phyloP scores from a whole-genome alignment of 352 stramenopile species.

The Phytopythium cucurbitacearum region DNA sequence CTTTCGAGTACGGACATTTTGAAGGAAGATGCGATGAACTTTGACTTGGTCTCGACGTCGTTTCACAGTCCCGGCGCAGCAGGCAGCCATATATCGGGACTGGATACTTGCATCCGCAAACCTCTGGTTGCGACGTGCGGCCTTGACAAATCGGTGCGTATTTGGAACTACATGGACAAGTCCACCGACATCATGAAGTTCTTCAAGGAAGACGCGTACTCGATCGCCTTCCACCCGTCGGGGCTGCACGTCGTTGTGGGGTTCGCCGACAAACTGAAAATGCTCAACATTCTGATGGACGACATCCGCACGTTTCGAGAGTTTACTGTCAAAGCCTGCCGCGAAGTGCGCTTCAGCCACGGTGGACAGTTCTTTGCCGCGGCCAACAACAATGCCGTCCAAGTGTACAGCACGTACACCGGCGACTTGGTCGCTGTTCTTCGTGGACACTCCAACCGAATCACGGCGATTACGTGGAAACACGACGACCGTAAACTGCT shows the following conservation, averaged over 20 bases:
- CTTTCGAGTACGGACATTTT: constrained; percentile 90
- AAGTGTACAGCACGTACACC: constrained; percentile 81
- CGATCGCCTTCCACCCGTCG: constrained; percentile 89
- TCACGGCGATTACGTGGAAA: constrained; percentile 80
- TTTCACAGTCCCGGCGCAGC: constrained; percentile 78
- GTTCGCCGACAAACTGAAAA: constrained; percentile 91
- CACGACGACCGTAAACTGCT: constrained; percentile 72
- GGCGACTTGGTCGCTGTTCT: constrained; percentile 67
- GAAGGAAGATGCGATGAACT: constrained; percentile 93
- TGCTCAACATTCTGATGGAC: constrained; percentile 95
- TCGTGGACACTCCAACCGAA: constrained; percentile 77
- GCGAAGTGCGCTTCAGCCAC: constrained; percentile 89
- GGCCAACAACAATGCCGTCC: constrained; percentile 86
- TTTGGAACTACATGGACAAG: constrained; percentile 95
- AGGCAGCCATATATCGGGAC: constrained; percentile 82
- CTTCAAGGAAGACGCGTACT: constrained; percentile 89
- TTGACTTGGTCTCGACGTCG: constrained; percentile 85
- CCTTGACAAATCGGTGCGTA: constrained; percentile 86
- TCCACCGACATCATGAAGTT: constrained; percentile 88
- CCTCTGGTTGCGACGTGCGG: constrained; percentile 89
- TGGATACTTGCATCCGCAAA: constrained; percentile 92
- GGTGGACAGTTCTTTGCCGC: constrained; percentile 90
- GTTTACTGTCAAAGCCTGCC: constrained; percentile 90
- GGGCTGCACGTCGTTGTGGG: constrained; percentile 88
- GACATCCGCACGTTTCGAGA: constrained; percentile 90